Evolutionary conservation across 2,329 filamentous ascomycete species (phyloP).

Genomic region (Aspergillus sp.): DNA sequence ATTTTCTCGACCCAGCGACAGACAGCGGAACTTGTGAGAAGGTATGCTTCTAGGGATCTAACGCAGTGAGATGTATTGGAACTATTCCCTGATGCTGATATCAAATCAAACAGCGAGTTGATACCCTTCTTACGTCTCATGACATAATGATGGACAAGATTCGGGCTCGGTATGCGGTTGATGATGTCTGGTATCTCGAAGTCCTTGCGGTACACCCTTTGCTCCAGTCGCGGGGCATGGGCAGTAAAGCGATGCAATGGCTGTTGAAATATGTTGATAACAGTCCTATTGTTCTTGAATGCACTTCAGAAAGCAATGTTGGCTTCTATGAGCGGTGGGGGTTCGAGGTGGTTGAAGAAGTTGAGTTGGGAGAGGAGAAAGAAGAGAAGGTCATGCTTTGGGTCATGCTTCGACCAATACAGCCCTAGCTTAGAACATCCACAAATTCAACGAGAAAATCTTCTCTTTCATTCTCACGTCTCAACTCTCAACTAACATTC

Average conservation of each 20-base stretch:
- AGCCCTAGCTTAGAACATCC: neutral
- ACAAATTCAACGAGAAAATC: neutral
- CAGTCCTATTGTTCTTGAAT: conserved; percentile 16
- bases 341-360: conserved; percentile 15
- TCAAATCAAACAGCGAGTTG: conserved; percentile 8
- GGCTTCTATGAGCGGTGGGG: conserved; percentile 18
- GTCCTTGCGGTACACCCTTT: conserved; percentile 21
- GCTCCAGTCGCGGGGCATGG: conserved; percentile 18
- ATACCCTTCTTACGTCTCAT: conserved; percentile 9
- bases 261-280: conserved; percentile 8
- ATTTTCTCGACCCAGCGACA: conserved; percentile 6
- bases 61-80: neutral
- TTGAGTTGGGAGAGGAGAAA: conserved; percentile 11
- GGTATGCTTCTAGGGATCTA: conserved; percentile 10
- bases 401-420: conserved; percentile 14
- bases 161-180: neutral
- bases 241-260: conserved; percentile 11
- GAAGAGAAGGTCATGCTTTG: conserved; percentile 13
- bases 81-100: too few relatives aligned
- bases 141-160: conserved; percentile 3
- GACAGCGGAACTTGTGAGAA: conserved; percentile 9
- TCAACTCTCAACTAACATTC: neutral
- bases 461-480: neutral
- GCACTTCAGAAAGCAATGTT: conserved; percentile 15
- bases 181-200: conserved; percentile 20